Percentiles rank a stretch among this genome's conserved stretches.
Evolutionary conservation across 2,329 filamentous ascomycete species (phyloP).

Genomic region (Decorospora gaudefroyi): DNA sequence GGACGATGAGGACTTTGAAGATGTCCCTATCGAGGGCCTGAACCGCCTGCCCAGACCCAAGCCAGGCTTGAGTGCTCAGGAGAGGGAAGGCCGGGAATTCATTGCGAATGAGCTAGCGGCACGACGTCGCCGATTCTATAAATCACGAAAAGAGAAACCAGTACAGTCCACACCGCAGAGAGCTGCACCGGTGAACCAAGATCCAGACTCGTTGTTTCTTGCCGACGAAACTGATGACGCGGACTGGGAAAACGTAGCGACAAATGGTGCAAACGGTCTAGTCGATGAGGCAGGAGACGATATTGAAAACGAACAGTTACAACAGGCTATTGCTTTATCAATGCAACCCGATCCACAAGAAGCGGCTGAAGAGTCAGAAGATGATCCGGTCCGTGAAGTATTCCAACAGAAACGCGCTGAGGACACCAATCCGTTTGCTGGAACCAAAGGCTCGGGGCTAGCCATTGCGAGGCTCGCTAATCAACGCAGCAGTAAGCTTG

Average conservation of each 20-base stretch:
- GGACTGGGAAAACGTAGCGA: conserved; percentile 50
- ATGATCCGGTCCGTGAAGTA: conserved; percentile 53
- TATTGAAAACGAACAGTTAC: conserved; percentile 75
- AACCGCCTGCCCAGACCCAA: conserved; percentile 75
- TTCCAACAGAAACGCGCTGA: conserved; percentile 53
- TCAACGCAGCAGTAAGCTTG: conserved; percentile 65
- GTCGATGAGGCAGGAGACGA: conserved; percentile 57
- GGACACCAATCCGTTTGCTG: conserved; percentile 49
- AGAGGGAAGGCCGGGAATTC: conserved; percentile 43
- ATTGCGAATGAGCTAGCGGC: conserved; percentile 48
- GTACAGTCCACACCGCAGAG: conserved; percentile 20
- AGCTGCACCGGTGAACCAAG: conserved; percentile 35
- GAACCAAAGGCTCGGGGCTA: conserved; percentile 52
- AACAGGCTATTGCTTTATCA: conserved; percentile 82
- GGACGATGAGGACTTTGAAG: conserved; percentile 83
- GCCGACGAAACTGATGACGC: conserved; percentile 50
- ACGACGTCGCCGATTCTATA: conserved; percentile 55
- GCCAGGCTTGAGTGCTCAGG: conserved; percentile 34
- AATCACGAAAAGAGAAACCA: conserved; percentile 43
- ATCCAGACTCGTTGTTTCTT: conserved; percentile 62
- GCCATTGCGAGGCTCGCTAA: conserved; percentile 77
- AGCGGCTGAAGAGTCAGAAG: conserved; percentile 52
- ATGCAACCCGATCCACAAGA: conserved; percentile 63
- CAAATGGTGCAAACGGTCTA: conserved; percentile 59
- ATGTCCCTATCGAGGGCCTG: conserved; percentile 86